Base-by-base conservation (phyloP, 1,284 basidiomycete species). In the Trametes hirsuta region DNA sequence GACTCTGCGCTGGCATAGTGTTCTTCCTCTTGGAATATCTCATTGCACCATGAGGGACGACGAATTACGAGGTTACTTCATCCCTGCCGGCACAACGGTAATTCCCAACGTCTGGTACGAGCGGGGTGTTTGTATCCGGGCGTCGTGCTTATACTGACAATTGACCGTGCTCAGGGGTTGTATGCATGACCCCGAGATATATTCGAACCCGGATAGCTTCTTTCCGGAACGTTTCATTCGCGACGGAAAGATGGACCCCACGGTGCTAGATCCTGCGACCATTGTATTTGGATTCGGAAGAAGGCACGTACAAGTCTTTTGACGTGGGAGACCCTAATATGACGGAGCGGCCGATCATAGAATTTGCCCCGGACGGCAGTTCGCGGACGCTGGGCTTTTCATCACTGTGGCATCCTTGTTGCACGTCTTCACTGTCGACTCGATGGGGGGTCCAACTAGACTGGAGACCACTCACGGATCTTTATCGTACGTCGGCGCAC, bases 81-180 rank as follows among this genome's bases (percentile, higher is more conserved):
- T 72, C 21, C 71, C 71, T 12, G 53, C 59, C 34, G 70, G 70
- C 2, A 54, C 70, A 1, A 56, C 63, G 5, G 42, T 71, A 35
- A 52, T 70, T 6, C 53, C 67, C 15, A 74, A 74, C 47, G 45
- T 68, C 12, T 73, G 72, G 74, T 71, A 51, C 45, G 64, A 18
- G 25, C n/a, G 25, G 14, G 15, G 22, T n/a, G n/a, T 22, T 52
- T 11, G 25, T 53, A 10, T 10, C 14, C 34, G 22, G 10, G 5
- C 48, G 22, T 21, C 14, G 15, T 21, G 45, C 36, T 3, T 34
- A 11, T 45, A 14, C 46, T 18, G 45, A 2, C 11, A 18, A 5
- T 11, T 11, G 24, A 39, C 4, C 18, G 18, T 1, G 25, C 11
- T 22, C 9, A 66, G 64, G 64, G 55, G 45, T 35, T 72, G 73